Evolutionary conservation across 2,329 filamentous ascomycete species (phyloP), one percentile per base, ranked within the genome.

Genomic region (Nothophoma quercina): DNA sequence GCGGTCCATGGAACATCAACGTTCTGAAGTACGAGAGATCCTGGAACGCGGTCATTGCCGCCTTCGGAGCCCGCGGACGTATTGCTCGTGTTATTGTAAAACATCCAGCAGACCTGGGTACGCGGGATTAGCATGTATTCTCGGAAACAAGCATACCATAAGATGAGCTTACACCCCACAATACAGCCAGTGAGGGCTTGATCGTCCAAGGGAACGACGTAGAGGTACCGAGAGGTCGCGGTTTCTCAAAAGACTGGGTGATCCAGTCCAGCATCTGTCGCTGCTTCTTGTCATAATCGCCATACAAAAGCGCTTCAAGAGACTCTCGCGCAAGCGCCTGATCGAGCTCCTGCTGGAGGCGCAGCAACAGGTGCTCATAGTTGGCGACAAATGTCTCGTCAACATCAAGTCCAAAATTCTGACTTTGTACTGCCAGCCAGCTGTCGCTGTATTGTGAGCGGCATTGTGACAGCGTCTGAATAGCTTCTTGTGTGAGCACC

Each of bases 161-260:
- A 32, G 28, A 25, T 15, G 34, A 54, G 28, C 51, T 45, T 49
- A 55, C 75, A 18, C 75, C 76, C 75, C 76, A 78, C 15, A 78
- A 63, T 16, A 78, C 75, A 12, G 76, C 70, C 39, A 78, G 67
- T 30, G 73, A 74, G 0, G 75, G 73, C 63, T 73, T 72, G 65
- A 78, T 75, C 13, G 74, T 77, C 77, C 75, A 79, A 51, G 75
- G 76, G 63, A 76, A 55, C 10, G 56, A 63, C 15, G 75, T 75
- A 10, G 56, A 63, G 15, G 75, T 75, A 51, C 70, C 75, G 18
- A 77, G 62, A 12, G 73, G 75, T 22, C 69, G 67, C 32, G 68
- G 69, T 58, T 74, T 70, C 57, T 73, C 67, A 2, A 71, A 70
- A 57, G 73, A 78, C 58, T 78, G 76, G 5, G 70, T 64, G 52